Evolutionary conservation across 352 stramenopile species (phyloP).

Genomic region (Pythium aquatile): DNA sequence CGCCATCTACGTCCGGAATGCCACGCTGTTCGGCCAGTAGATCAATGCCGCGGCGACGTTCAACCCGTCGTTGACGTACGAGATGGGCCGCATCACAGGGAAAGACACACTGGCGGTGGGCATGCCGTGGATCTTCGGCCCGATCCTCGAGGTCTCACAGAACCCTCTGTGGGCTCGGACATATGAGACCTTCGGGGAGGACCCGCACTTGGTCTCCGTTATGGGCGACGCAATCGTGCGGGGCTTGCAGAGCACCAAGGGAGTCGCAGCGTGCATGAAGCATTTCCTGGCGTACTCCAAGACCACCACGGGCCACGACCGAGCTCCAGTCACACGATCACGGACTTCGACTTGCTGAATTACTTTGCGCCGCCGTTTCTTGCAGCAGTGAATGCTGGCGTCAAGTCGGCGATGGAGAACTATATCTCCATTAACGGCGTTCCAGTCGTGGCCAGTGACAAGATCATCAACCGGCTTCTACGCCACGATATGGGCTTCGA

Average conservation of each 20-base stretch:
- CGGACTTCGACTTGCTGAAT: constrained; percentile 80
- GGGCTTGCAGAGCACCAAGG: constrained; percentile 67
- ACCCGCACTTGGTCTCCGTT: constrained; percentile 75
- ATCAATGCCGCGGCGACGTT: constrained; percentile 87
- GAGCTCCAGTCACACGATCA: constrained; percentile 67
- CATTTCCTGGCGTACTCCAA: constrained; percentile 89
- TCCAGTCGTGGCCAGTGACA: constrained; percentile 85
- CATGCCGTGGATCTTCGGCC: constrained; percentile 89
- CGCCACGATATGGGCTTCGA: constrained; percentile 63
- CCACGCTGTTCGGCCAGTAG: constrained; percentile 83
- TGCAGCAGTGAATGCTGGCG: constrained; percentile 74
- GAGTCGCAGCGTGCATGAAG: constrained; percentile 71
- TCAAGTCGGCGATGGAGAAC: constrained; percentile 91
- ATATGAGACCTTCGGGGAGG: constrained; percentile 94
- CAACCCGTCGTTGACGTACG: constrained; percentile 68
- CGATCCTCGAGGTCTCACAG: constrained; percentile 81
- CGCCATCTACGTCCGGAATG: constrained; percentile 79
- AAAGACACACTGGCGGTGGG: constrained; percentile 81
- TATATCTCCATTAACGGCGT: constrained; percentile 93
- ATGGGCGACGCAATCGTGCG: constrained; percentile 75
- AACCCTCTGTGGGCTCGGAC: constrained; percentile 86
- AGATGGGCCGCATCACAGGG: constrained; percentile 64
- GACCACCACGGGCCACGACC: constrained; percentile 79
- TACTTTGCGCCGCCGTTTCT: constrained; percentile 84
- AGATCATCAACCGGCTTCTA: constrained; percentile 44